A percentile compares a stretch with the other conserved stretches of the same genome.
These are phyloP conservation scores for Dacryopinax primogenitus DNA, from an alignment of 768 basidiomycete species.

Conservation along the genomic window DNA sequence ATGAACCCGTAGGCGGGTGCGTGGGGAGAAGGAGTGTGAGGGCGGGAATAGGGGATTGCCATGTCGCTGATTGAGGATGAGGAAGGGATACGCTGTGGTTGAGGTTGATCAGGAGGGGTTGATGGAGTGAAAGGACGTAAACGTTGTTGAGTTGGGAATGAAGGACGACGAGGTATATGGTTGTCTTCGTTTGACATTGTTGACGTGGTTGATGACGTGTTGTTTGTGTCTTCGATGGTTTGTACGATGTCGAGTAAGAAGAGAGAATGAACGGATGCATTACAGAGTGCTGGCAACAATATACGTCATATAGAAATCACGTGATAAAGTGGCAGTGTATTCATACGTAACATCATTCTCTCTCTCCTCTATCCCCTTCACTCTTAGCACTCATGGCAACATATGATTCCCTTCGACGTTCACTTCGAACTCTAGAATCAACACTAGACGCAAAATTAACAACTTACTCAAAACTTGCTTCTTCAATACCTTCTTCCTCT, in stretches of 20 bases:
- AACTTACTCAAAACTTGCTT: slow-evolving; percentile 75
- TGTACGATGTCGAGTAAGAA: too few relatives aligned
- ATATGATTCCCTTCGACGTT: slow-evolving; percentile 81
- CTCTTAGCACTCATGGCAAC: slow-evolving; percentile 40
- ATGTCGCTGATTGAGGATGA: background rate
- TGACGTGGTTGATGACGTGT: background rate
- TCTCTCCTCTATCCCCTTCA: background rate
- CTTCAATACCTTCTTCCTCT: slow-evolving; percentile 48
- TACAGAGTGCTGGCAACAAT: too few relatives aligned
- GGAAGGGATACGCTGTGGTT: background rate
- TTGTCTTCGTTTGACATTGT: background rate
- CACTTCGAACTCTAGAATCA: slow-evolving; percentile 87
- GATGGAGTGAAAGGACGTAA: background rate
- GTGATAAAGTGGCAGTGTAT: too few relatives aligned
- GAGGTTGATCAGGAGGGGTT: background rate
- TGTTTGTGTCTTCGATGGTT: background rate
- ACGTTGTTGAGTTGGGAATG: background rate
- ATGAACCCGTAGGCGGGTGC: slow-evolving; percentile 35
- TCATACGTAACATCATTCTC: too few relatives aligned
- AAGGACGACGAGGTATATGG: background rate
- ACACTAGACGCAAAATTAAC: slow-evolving; percentile 84
- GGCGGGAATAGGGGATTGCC: slow-evolving; percentile 44
- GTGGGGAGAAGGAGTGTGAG: slow-evolving; percentile 36
- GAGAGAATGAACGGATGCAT: too few relatives aligned
- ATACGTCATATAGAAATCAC: too few relatives aligned